Percentiles rank a stretch among this genome's conserved stretches.
phyloP scores from a whole-genome alignment of 106 monocot genomes.

The Phalaenopsis aphrodite region DNA sequence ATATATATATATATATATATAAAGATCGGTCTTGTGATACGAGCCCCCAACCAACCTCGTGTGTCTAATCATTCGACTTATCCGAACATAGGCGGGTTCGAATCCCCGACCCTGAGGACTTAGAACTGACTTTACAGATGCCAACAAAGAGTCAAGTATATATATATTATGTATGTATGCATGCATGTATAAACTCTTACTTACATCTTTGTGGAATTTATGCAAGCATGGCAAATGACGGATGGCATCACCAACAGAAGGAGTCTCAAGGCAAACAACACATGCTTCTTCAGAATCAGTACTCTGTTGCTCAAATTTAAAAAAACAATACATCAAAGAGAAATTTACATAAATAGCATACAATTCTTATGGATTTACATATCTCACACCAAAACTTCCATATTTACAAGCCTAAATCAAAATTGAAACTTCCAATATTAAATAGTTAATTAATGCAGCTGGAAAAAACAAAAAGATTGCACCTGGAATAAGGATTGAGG shows the following conservation, averaged over 20 bases:
- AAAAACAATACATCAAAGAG: neutral
- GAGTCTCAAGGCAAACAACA: slow-evolving; percentile 67
- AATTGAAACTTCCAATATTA: neutral
- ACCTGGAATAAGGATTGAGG: slow-evolving; percentile 84
- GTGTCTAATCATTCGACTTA: too few relatives aligned
- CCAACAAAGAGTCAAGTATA: too few relatives aligned
- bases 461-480: neutral
- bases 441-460: neutral
- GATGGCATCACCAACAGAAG: slow-evolving; percentile 53
- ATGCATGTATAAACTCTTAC: neutral
- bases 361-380: too few relatives aligned
- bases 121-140: too few relatives aligned
- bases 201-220: slow-evolving; percentile 90
- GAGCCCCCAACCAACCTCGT: too few relatives aligned
- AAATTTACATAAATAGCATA: neutral
- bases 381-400: neutral
- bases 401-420: neutral
- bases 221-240: slow-evolving; percentile 88
- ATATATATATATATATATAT: too few relatives aligned
- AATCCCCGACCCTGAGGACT: too few relatives aligned
- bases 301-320: slow-evolving; percentile 16
- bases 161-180: too few relatives aligned
- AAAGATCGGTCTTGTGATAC: too few relatives aligned
- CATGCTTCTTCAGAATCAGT: slow-evolving; percentile 56
- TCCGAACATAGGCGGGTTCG: too few relatives aligned